A percentile compares a stretch with the other conserved stretches of the same genome.
Conservation (phyloP, 495 filamentous ascomycete genomes). For the Aspergillus funiculosus region DNA sequence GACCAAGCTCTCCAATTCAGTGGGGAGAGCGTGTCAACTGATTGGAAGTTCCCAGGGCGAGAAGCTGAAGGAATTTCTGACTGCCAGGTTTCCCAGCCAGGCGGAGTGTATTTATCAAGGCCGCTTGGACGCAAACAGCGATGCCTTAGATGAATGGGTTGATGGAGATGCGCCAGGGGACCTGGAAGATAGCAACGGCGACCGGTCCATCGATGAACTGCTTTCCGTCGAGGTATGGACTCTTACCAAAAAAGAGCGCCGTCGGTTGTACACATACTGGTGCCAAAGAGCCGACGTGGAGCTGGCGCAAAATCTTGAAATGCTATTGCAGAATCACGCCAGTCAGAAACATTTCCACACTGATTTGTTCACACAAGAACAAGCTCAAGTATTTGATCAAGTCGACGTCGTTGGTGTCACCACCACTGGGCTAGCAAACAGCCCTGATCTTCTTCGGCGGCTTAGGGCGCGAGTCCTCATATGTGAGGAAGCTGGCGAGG, state of each 20-base stretch:
- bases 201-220: slow-evolving; percentile 9
- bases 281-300: slow-evolving; percentile 37
- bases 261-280: not conserved
- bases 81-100: not conserved
- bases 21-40: not conserved
- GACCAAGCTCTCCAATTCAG: not conserved
- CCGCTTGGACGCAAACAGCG: not conserved
- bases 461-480: slow-evolving; percentile 62
- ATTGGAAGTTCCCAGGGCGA: not conserved
- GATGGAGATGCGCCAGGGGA: slow-evolving; percentile 5
- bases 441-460: slow-evolving; percentile 54
- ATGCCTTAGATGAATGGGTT: slow-evolving; percentile 1
- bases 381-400: slow-evolving; percentile 20
- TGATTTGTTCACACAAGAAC: not conserved
- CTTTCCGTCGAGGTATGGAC: slow-evolving; percentile 5
- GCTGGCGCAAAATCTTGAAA: slow-evolving; percentile 47
- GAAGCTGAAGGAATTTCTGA: no score
- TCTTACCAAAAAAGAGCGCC: slow-evolving; percentile 15
- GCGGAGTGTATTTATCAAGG: not conserved
- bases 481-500: slow-evolving; percentile 74
- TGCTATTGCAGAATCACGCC: slow-evolving; percentile 51
- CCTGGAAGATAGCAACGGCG: not conserved
- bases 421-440: slow-evolving; percentile 64
- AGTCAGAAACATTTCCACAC: slow-evolving; percentile 13
- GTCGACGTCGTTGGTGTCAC: slow-evolving; percentile 65